Conservation (phyloP, 73 alveolate species). For the Symbiodinium pilosum region DNA sequence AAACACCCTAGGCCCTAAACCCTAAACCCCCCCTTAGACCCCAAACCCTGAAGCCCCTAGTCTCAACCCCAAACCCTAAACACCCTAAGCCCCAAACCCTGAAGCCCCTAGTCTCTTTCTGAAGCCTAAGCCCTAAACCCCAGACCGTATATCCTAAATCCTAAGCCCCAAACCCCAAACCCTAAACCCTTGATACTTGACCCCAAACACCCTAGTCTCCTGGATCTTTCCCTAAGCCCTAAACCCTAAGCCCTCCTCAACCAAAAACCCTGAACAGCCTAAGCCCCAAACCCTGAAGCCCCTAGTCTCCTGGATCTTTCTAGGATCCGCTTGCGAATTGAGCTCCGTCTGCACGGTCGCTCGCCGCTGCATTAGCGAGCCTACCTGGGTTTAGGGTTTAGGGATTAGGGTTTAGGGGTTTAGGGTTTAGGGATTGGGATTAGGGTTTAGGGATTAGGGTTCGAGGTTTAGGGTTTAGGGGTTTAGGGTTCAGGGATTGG, state of each 20-base stretch:
- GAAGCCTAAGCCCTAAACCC: too few relatives aligned
- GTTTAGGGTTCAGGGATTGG: background rate
- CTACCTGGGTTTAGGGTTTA: conserved; percentile 11
- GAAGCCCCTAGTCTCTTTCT: too few relatives aligned
- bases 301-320: conserved; percentile 65
- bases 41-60: too few relatives aligned
- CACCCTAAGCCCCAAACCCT: too few relatives aligned
- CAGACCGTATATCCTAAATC: too few relatives aligned
- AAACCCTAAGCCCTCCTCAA: too few relatives aligned
- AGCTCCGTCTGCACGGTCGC: conserved; percentile 81
- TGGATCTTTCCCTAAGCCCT: too few relatives aligned
- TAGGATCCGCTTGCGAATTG: conserved; percentile 55
- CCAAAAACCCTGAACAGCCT: background rate
- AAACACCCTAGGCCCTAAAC: background rate
- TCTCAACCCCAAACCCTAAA: too few relatives aligned
- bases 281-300: background rate
- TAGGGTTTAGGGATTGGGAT: background rate
- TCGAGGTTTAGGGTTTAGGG: background rate
- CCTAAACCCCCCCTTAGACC: background rate
- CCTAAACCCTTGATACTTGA: background rate
- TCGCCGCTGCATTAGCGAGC: conserved; percentile 71
- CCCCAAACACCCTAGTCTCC: too few relatives aligned
- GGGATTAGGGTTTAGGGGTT: background rate
- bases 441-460: background rate
- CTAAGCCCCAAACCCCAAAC: too few relatives aligned